Conservation (phyloP, 495 filamentous ascomycete genomes). For the Penicillium chermesinum region DNA sequence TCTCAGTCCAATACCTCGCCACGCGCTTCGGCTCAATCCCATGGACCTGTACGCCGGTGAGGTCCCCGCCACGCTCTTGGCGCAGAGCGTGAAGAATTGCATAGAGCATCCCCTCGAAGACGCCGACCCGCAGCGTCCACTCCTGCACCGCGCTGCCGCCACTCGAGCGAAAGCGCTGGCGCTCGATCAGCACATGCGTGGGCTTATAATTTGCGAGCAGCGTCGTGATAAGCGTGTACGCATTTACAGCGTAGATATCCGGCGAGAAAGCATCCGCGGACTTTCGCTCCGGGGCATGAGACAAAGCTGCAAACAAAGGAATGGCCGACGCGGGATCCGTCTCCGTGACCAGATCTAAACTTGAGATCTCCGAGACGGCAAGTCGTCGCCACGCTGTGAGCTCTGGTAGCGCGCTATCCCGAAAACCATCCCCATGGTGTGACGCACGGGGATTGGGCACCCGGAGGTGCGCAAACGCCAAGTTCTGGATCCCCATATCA, state of each 20-base stretch:
- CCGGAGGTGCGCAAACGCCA: conserved; percentile 57
- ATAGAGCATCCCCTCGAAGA: conserved; percentile 85
- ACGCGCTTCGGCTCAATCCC: conserved; percentile 40
- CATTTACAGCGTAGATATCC: conserved; percentile 50
- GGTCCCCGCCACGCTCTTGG: conserved; percentile 25
- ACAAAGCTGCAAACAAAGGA: background rate
- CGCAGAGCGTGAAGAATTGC: conserved; percentile 60
- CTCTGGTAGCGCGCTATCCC: background rate
- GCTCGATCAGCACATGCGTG: conserved; percentile 78
- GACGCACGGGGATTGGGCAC: conserved; percentile 9
- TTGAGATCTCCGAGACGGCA: conserved; percentile 21
- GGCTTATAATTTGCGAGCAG: conserved; percentile 49
- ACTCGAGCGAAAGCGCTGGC: conserved; percentile 75
- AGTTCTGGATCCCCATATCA: conserved; percentile 82
- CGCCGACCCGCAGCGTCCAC: conserved; percentile 88
- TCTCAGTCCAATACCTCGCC: conserved; percentile 33
- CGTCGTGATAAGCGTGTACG: conserved; percentile 54
- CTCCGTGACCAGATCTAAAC: conserved; percentile 3
- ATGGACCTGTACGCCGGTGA: conserved; percentile 21
- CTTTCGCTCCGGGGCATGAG: conserved; percentile 9
- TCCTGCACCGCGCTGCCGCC: conserved; percentile 64
- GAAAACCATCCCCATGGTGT: background rate
- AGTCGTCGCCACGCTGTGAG: conserved; percentile 38
- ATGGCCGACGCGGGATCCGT: background rate
- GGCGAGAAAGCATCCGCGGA: conserved; percentile 26